Evolutionary conservation across 805 yeast species (phyloP), one percentile per base, ranked within the genome.

Genomic region (Saturnispora mendoncae): DNA sequence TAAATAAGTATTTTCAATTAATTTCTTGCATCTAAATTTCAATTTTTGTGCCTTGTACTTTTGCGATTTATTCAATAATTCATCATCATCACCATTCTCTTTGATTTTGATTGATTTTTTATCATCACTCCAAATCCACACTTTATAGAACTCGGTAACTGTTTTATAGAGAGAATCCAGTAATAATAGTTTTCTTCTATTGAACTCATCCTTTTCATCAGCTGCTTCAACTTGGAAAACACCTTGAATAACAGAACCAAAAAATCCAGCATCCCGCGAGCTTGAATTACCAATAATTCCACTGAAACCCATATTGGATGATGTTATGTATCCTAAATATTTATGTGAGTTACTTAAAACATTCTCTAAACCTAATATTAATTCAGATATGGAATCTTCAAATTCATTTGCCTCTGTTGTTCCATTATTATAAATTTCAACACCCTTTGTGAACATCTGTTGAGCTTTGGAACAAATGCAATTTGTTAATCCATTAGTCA

Each of bases 221-320:
- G 81, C 82, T 1, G 84, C 68, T 47, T 84, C 94, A 12, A 78
- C 74, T 42, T 75, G 80, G 53, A 84, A 81, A 0, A 84, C 94
- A 2, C 92, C 92, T 47, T 80, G 83, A 41, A 84, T 81, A 19
- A 78, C 81, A 41, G 72, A 71, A 0, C 80, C 80, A 37, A 83
- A 67, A 59, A 80, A 72, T 17, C 85, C 74, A 6, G 27, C 13
- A 14, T 29, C 37, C 9, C 45, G 47, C 6, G 33, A 19, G 2
- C 47, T 36, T 12, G 46, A 44, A 19, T 38, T 42, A 17, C 33
- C 33, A 40, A 39, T 23, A 8, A 38, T 10, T 12, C 37, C 33
- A 14, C 35, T 19, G 29, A 34, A 33, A 13, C 38, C 38, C 13
- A 40, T 8, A 14, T 33, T 39, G 10, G 43, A 41, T 1, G 46